Conservation (phyloP, 805 yeast species). For the Lipomyces lipofer region DNA sequence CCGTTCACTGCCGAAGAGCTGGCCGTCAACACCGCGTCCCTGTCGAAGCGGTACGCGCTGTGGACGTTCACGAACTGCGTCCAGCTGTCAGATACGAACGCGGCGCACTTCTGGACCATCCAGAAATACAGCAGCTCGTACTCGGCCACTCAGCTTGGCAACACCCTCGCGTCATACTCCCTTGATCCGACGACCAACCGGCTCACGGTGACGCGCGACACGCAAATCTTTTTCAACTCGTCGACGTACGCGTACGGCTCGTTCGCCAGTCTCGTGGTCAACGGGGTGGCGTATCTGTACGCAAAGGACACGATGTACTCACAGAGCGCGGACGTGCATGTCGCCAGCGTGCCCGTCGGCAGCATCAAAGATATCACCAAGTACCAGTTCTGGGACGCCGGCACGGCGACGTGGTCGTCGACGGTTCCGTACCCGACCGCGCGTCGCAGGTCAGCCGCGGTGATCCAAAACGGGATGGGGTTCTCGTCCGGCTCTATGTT, state of each 20-base stretch:
- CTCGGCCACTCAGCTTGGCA: neutral
- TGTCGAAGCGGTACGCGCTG: slow-evolving; percentile 7
- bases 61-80: slow-evolving; percentile 24
- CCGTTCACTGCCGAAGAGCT: slow-evolving; percentile 13
- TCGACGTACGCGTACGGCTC: slow-evolving; percentile 11
- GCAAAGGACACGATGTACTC: slow-evolving; percentile 12
- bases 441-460: slow-evolving; percentile 13
- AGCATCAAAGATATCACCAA: slow-evolving; percentile 2
- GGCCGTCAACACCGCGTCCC: neutral
- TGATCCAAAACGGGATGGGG: neutral
- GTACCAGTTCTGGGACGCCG: slow-evolving; percentile 13
- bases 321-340: slow-evolving; percentile 6
- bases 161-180: slow-evolving; percentile 8
- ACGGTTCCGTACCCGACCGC: slow-evolving; percentile 5
- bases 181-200: slow-evolving; percentile 4
- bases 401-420: slow-evolving; percentile 4
- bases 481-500: slow-evolving; percentile 15
- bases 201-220: slow-evolving; percentile 19
- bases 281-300: slow-evolving; percentile 15
- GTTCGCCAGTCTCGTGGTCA: slow-evolving; percentile 19
- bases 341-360: slow-evolving; percentile 11
- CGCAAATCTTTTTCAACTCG: neutral
- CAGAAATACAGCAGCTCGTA: neutral
- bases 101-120: slow-evolving; percentile 19
- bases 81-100: slow-evolving; percentile 10